Base-by-base conservation (phyloP, 1,284 basidiomycete genomes). In the Peniophora sp. region DNA sequence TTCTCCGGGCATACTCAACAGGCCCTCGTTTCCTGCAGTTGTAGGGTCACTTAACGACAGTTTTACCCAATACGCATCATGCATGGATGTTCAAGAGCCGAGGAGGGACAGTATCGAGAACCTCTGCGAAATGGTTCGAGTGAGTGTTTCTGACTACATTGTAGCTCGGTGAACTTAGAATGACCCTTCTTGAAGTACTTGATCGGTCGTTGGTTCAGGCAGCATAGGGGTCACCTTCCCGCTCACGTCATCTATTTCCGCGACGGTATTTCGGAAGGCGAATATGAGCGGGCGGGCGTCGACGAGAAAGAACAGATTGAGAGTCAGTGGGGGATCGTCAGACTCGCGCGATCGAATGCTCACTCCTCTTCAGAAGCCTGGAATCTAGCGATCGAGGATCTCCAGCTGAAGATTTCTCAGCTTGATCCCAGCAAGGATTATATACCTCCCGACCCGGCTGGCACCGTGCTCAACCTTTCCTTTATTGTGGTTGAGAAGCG, bases 241-340 rank as follows among this genome's bases (percentile, higher is more conserved):
- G 45, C 12, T 2, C 54, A 56, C 5, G 60, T 85, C 2, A 55
- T 81, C 1, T 74, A 84, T 52, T 85, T 73, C 65, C 69, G 83
- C 2, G 83, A 85, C 60, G 83, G 83, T 0, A 68, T 86, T 1
- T 83, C 80, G 1, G 83, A 85, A 55, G 81, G 81, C 1, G 83
- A 85, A 54, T 79, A 74, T 48, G 44, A 45, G 19, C 10, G n/a
- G 22, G 44, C 14, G 2, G 58, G 59, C 1, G 76, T 82, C 1
- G 68, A 63, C 0, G 53, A 62, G 2, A 47, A 62, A 1, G 83
- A 85, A 55, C 69, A 80, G 19, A 45, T 23, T 20, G 6, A 25
- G 19, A 45, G 44, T 10, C 10, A 23, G 44, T 45, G 9, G 23
- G 6, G 27, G 6, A 12, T 32, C 12, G 27, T n/a, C 23, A 16